Conservation (phyloP, 75 land plant species). For the Cryptomeria japonica region DNA sequence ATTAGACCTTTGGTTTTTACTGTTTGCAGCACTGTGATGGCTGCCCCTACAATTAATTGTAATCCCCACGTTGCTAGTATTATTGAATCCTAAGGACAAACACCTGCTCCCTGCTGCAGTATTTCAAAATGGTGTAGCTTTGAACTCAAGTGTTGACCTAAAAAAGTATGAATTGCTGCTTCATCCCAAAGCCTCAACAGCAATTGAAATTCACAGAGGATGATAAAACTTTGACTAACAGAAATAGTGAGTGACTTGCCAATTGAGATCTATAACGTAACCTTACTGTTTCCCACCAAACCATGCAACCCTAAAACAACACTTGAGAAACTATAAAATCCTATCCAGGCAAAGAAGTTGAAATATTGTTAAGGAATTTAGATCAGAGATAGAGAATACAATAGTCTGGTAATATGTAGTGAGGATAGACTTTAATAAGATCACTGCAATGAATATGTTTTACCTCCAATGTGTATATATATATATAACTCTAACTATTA, state of each 20-base stretch:
- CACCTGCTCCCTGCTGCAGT: neutral
- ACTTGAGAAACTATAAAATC: neutral
- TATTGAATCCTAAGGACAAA: neutral
- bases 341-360: neutral
- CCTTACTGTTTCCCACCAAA: too few species aligned
- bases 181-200: neutral
- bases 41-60: neutral
- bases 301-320: neutral
- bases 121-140: neutral
- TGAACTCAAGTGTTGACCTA: neutral
- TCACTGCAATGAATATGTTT: too few species aligned
- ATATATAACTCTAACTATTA: too few species aligned
- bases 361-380: too few species aligned
- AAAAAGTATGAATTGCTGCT: neutral
- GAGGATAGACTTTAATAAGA: too few species aligned
- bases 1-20: neutral
- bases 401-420: too few species aligned
- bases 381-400: too few species aligned
- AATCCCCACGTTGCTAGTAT: neutral
- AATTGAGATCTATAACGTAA: neutral
- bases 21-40: neutral
- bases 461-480: too few species aligned
- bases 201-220: neutral
- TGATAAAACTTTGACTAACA: neutral
- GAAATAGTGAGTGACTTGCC: neutral